phyloP scores from a whole-genome alignment of 306 rosid genomes.

The Gillenia trifoliata region DNA sequence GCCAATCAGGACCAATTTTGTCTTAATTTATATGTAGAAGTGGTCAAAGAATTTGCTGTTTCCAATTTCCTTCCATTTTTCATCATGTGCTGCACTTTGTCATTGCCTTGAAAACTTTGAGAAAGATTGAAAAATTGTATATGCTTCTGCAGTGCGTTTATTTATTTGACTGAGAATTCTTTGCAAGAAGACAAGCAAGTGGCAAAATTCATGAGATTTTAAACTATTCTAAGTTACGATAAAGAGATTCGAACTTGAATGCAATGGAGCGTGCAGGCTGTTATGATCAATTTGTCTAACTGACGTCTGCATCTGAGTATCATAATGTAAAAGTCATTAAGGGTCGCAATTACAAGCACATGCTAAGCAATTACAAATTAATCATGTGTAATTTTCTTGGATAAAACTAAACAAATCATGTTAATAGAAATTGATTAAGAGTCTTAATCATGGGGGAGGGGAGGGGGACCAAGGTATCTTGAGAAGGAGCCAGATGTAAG shows the following conservation, averaged over 20 bases:
- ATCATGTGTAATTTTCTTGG: background rate
- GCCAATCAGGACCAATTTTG: background rate
- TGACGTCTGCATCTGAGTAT: too few relatives aligned
- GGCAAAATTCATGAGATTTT: background rate
- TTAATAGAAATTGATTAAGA: background rate
- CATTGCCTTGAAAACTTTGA: background rate
- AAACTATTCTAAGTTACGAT: too few relatives aligned
- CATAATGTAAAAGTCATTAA: background rate
- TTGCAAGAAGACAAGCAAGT: background rate
- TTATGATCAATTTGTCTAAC: too few relatives aligned
- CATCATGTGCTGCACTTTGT: background rate
- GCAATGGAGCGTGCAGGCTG: too few relatives aligned
- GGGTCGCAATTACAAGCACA: background rate
- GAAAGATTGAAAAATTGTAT: background rate
- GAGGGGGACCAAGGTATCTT: background rate
- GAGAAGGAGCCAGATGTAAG: conserved; percentile 8
- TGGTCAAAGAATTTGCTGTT: background rate
- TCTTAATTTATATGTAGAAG: background rate
- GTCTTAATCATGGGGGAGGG: background rate
- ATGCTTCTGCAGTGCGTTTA: background rate
- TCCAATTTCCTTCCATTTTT: background rate
- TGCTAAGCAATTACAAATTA: background rate
- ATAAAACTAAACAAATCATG: background rate
- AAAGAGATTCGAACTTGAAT: too few relatives aligned
- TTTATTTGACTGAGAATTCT: background rate